phyloP scores from a whole-genome alignment of 2,329 filamentous ascomycete genomes.

The Fusarium concolor region DNA sequence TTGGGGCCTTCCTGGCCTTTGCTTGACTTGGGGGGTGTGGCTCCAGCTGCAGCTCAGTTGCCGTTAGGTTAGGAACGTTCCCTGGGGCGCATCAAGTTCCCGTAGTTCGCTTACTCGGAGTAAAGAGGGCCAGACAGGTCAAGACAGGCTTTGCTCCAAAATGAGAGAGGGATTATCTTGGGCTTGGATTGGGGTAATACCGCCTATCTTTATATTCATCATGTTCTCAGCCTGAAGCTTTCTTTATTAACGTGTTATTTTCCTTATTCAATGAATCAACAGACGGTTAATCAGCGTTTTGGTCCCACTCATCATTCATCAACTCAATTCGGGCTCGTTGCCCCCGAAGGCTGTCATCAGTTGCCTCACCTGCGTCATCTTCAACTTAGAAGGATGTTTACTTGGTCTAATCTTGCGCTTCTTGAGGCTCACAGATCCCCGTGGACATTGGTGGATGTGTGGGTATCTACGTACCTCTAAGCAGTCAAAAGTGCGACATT shows the following conservation, averaged over 20 bases:
- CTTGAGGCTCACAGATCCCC: slow-evolving; percentile 39
- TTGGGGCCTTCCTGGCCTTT: background rate
- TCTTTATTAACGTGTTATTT: background rate
- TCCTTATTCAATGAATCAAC: background rate
- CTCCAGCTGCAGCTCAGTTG: slow-evolving; percentile 40
- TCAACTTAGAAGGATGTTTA: slow-evolving; percentile 7
- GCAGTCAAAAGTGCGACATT: slow-evolving; percentile 32
- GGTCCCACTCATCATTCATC: slow-evolving; percentile 14
- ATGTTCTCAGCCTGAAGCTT: background rate
- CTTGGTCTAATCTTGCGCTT: slow-evolving; percentile 16
- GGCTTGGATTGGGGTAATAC: background rate
- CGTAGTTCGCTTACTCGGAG: slow-evolving; percentile 32
- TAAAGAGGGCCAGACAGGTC: background rate
- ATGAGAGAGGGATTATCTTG: background rate
- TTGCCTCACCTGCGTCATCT: slow-evolving; percentile 31
- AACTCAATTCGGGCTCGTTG: slow-evolving; percentile 15
- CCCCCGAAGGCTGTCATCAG: slow-evolving; percentile 20
- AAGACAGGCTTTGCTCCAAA: background rate
- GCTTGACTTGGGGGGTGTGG: slow-evolving; percentile 27
- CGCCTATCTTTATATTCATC: background rate
- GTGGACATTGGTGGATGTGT: slow-evolving; percentile 13
- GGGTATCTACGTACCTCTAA: slow-evolving; percentile 18
- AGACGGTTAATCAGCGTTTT: background rate
- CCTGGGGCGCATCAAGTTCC: slow-evolving; percentile 33
- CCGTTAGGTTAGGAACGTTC: slow-evolving; percentile 20